A percentile compares a stretch with the other conserved stretches of the same genome.
phyloP scores from a whole-genome alignment of 352 stramenopile species.

The Phytopythium sindhum region DNA sequence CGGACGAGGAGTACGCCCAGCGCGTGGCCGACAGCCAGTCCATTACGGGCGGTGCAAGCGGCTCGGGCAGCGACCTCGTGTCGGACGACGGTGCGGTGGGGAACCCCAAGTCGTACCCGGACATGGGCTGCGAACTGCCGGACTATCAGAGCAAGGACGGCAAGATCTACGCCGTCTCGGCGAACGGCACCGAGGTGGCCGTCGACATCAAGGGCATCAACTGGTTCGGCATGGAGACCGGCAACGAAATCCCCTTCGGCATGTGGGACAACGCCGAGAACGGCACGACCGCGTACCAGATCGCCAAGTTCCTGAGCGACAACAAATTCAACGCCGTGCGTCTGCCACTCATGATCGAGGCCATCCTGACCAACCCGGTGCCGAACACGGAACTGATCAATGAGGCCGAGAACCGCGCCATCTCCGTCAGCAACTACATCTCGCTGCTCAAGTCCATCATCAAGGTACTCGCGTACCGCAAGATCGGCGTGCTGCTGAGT shows the following conservation, averaged over 20 bases:
- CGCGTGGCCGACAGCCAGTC: slow-evolving; percentile 19
- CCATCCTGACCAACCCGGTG: slow-evolving; percentile 57
- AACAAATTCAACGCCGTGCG: slow-evolving; percentile 83
- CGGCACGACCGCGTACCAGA: slow-evolving; percentile 70
- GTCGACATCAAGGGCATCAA: slow-evolving; percentile 77
- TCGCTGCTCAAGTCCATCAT: slow-evolving; percentile 46
- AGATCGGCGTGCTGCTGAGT: slow-evolving; percentile 55
- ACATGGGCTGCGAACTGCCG: slow-evolving; percentile 57
- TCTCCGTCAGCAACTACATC: slow-evolving; percentile 53
- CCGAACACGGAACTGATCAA: slow-evolving; percentile 46
- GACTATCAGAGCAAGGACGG: slow-evolving; percentile 74
- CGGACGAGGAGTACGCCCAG: slow-evolving; percentile 22
- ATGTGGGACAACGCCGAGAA: slow-evolving; percentile 71
- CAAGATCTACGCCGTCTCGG: slow-evolving; percentile 45
- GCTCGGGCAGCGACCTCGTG: slow-evolving; percentile 40
- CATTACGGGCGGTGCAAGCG: slow-evolving; percentile 16
- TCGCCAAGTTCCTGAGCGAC: slow-evolving; percentile 57
- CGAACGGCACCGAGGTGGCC: slow-evolving; percentile 49
- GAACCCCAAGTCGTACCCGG: slow-evolving; percentile 71
- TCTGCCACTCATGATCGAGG: slow-evolving; percentile 57
- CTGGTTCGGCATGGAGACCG: slow-evolving; percentile 76
- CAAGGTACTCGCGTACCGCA: slow-evolving; percentile 48
- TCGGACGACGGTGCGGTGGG: slow-evolving; percentile 63
- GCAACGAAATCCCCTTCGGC: slow-evolving; percentile 57
- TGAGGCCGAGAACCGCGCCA: slow-evolving; percentile 51